Conservation (phyloP, 768 basidiomycete genomes). For the Serendipita sp. region DNA sequence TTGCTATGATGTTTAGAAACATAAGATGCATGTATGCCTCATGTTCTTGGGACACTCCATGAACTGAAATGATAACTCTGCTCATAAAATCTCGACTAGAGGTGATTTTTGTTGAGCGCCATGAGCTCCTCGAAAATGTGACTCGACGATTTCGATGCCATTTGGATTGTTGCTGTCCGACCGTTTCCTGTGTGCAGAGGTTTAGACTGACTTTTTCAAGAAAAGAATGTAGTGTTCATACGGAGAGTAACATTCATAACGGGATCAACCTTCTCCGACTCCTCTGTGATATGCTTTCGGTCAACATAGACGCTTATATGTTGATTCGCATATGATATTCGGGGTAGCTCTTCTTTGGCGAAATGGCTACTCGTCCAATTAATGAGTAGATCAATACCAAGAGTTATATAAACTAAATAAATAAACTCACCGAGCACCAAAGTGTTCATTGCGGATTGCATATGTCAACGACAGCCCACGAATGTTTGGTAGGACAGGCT, state of each 20-base stretch:
- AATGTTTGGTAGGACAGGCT: neutral
- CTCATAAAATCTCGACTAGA: neutral
- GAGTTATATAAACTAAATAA: neutral
- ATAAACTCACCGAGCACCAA: neutral
- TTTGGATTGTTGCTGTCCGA: neutral
- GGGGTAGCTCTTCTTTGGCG: neutral
- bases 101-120: neutral
- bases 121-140: neutral
- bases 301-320: neutral
- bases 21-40: neutral
- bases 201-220: neutral
- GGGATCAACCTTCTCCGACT: neutral
- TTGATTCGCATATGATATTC: constrained; percentile 3
- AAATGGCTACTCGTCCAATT: neutral
- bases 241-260: neutral
- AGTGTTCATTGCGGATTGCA: neutral
- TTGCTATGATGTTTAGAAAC: neutral
- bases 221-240: neutral
- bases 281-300: neutral
- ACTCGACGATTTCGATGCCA: neutral
- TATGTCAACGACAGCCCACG: neutral
- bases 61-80: neutral
- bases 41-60: too few species aligned
- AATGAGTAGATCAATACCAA: neutral
- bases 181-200: neutral